Evolutionary conservation across 495 filamentous ascomycete species (phyloP).

Genomic region (Chlorociboria aeruginascens): DNA sequence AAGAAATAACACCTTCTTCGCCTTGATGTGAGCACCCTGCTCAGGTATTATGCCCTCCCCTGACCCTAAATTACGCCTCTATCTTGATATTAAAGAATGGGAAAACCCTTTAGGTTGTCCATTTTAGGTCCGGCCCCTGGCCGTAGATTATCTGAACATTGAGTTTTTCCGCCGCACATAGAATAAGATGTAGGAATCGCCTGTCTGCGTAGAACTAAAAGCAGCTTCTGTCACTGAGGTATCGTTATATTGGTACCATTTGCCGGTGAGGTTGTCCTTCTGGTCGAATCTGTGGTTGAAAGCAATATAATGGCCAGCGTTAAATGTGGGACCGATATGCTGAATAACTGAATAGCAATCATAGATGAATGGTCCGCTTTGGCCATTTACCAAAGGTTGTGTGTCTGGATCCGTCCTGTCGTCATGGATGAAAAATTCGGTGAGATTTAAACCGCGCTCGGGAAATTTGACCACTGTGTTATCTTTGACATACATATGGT

Average conservation of each 20-base stretch:
- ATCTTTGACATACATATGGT: neutral
- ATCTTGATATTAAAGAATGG: no score
- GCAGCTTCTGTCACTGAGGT: neutral
- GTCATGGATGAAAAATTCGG: slow-evolving; percentile 12
- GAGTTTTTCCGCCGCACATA: no score
- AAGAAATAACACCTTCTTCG: no score
- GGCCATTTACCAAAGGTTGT: slow-evolving; percentile 11
- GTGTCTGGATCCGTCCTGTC: neutral
- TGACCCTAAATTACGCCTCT: no score
- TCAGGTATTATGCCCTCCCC: no score
- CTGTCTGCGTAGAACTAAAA: neutral
- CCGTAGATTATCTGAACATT: no score
- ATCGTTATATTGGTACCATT: slow-evolving; percentile 11
- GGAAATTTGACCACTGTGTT: neutral
- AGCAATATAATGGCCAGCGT: slow-evolving; percentile 32
- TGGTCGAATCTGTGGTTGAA: slow-evolving; percentile 6
- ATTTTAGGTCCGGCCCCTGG: no score
- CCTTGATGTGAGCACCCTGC: no score
- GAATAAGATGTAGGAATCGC: no score
- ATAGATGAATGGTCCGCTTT: slow-evolving; percentile 22
- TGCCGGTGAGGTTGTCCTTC: neutral
- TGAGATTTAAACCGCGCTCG: slow-evolving; percentile 22
- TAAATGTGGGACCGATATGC: slow-evolving; percentile 10
- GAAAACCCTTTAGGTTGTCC: no score
- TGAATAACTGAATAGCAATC: slow-evolving; percentile 36